Evolutionary conservation across 306 rosid species (phyloP), one percentile per base, ranked within the genome.

Genomic region (Pachyrhizus erosus): DNA sequence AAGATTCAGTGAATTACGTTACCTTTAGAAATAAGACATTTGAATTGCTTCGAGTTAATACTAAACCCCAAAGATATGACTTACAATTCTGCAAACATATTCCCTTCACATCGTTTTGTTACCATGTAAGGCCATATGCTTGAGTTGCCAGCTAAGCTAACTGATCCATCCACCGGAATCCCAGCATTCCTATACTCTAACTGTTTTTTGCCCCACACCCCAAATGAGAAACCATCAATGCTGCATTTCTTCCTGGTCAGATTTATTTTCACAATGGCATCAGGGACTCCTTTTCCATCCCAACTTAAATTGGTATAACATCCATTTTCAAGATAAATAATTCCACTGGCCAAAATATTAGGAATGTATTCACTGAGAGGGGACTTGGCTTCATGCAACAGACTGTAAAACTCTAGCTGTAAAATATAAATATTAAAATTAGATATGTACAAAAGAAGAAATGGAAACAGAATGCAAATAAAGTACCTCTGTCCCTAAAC

Each of bases 401-500:
- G 87, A 73, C 77, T 85, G 84, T 92, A 87, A 77, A 92, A 96
- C 87, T 96, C 92, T 26, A 96, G 93, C 98, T 96, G 94, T 73
- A 85, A 83, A 78, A 85, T 60, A 83, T 12, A 52, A 83, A 46
- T 4, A 60, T 27, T 66, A 12, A 70, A 77, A 76, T 88, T 80
- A 85, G 86, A 79, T 86, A 39, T 54, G 79, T 57, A 62, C 45
- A 64, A 75, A 71, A 79, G 76, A 80, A 29, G 78, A 43, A 48
- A 67, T 51, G 46, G 48, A 80, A 79, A 81, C 65, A 74, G 27
- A 83, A 70, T 81, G 42, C 21, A 46, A 31, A 82, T 52, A 52
- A 78, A 62, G 39, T 80, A 96, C 99, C 99, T 96, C 99, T 72
- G 98, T 86, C 86, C 99, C 98, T 37, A 96, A 87, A 84, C 96